Conservation (phyloP, 208 protist genomes). For the Angomonas ambiguus region DNA sequence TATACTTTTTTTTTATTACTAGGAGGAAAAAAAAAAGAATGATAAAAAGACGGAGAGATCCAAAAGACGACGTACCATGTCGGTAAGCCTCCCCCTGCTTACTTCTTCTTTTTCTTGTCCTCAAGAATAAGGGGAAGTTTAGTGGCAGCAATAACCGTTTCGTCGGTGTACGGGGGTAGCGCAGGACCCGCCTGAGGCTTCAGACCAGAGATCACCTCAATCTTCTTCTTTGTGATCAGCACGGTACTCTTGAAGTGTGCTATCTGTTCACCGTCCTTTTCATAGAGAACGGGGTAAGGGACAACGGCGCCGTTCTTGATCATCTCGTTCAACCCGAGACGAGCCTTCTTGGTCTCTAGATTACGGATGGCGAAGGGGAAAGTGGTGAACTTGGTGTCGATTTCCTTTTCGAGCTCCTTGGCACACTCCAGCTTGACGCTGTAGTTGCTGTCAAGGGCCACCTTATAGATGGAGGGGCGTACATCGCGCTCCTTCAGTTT, state of each 20-base stretch:
- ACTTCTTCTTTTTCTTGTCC: conserved; percentile 77
- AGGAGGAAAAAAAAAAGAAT: neutral
- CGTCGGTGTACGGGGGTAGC: conserved; percentile 79
- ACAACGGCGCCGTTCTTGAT: conserved; percentile 93
- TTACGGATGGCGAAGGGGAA: conserved; percentile 95
- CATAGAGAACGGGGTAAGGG: conserved; percentile 97
- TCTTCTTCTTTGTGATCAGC: conserved; percentile 86
- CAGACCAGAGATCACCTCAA: conserved; percentile 87
- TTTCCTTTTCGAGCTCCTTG: conserved; percentile 92
- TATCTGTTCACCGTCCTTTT: conserved; percentile 87
- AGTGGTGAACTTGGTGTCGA: conserved; percentile 92
- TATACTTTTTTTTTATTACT: neutral
- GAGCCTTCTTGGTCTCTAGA: conserved; percentile 92
- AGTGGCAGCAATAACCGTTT: conserved; percentile 69
- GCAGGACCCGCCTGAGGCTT: conserved; percentile 79
- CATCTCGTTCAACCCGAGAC: conserved; percentile 95
- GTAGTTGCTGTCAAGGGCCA: conserved; percentile 93
- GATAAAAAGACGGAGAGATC: neutral
- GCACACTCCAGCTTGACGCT: conserved; percentile 97
- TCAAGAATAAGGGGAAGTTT: conserved; percentile 86
- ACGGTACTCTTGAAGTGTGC: conserved; percentile 91
- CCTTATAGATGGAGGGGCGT: conserved; percentile 94
- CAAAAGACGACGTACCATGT: neutral
- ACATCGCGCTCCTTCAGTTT: conserved; percentile 88
- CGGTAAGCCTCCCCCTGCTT: no score